These are phyloP conservation scores for Penicillium soppii DNA, from an alignment of 495 filamentous ascomycete species.

Conservation along the genomic window DNA sequence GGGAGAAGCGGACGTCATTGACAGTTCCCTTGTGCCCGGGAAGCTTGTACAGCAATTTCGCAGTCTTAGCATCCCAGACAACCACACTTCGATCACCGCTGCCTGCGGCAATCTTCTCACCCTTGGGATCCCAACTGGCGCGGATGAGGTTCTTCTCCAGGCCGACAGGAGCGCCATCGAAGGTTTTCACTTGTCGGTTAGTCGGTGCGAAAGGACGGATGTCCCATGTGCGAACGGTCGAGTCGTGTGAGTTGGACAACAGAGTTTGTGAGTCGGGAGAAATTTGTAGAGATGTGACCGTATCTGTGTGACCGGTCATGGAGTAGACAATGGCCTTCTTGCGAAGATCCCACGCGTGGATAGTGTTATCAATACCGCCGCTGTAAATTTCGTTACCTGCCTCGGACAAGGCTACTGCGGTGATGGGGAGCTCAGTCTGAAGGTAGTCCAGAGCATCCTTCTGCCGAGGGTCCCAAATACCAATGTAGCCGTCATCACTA, in stretches of 20 bases:
- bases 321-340: slow-evolving; percentile 86
- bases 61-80: slow-evolving; percentile 81
- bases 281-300: slow-evolving; percentile 81
- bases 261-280: slow-evolving; percentile 91
- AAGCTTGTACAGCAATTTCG: slow-evolving; percentile 89
- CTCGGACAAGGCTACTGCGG: slow-evolving; percentile 84
- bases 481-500: slow-evolving; percentile 90
- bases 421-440: slow-evolving; percentile 90
- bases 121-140: slow-evolving; percentile 87
- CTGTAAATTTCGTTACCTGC: slow-evolving; percentile 95
- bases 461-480: slow-evolving; percentile 94
- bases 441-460: slow-evolving; percentile 87
- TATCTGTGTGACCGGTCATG: slow-evolving; percentile 88
- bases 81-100: slow-evolving; percentile 88
- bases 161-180: slow-evolving; percentile 82
- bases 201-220: slow-evolving; percentile 90
- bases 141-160: slow-evolving; percentile 90
- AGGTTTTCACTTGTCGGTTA: slow-evolving; percentile 79
- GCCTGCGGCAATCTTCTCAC: slow-evolving; percentile 83
- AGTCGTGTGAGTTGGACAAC: slow-evolving; percentile 90
- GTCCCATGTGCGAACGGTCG: slow-evolving; percentile 93
- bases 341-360: slow-evolving; percentile 94
- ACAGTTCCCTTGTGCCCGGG: slow-evolving; percentile 95
- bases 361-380: slow-evolving; percentile 94
- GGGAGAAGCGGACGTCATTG: slow-evolving; percentile 90